Evolutionary conservation across 2,329 filamentous ascomycete species (phyloP).

Genomic region (Coniochaeta pulveracea): DNA sequence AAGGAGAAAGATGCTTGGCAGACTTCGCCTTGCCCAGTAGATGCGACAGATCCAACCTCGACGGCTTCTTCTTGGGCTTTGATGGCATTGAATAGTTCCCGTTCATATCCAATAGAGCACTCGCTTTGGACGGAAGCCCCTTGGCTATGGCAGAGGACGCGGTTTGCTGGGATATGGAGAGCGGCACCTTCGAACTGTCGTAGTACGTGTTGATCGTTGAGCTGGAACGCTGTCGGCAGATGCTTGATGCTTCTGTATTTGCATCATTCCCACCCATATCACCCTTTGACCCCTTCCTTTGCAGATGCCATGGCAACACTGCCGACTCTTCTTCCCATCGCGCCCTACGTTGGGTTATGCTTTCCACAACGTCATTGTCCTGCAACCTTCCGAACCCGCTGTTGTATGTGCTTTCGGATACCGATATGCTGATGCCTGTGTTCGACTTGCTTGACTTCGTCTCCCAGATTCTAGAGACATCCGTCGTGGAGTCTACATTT

Average conservation of each 20-base stretch:
- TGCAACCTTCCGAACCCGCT: conserved; percentile 15
- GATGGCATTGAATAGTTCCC: conserved; percentile 15
- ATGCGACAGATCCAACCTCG: conserved; percentile 35
- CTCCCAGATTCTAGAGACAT: conserved; percentile 27
- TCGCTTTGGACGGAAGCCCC: conserved; percentile 36
- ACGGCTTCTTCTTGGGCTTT: conserved; percentile 29
- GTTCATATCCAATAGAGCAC: conserved; percentile 34
- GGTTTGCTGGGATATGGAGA: conserved; percentile 48
- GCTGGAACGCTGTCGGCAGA: conserved; percentile 37
- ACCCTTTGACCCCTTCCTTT: conserved; percentile 12
- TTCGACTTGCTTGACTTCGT: conserved; percentile 21
- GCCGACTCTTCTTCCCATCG: conserved; percentile 36
- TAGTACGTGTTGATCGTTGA: conserved; percentile 48
- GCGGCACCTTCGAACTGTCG: conserved; percentile 42
- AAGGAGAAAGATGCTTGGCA: conserved; percentile 19
- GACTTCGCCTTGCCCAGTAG: conserved; percentile 23
- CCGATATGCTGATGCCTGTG: conserved; percentile 30
- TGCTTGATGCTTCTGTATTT: conserved; percentile 29
- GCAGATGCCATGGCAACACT: conserved; percentile 24
- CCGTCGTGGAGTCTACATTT: conserved; percentile 23
- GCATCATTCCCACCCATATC: conserved; percentile 7
- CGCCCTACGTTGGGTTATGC: conserved; percentile 14
- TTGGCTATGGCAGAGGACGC: conserved; percentile 48
- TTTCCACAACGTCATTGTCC: conserved; percentile 12
- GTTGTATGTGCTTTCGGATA: conserved; percentile 28